A percentile compares a stretch with the other conserved stretches of the same genome.
These are phyloP conservation scores for Beauveria asiatica DNA, from an alignment of 2,329 filamentous ascomycete species.

Conservation along the genomic window DNA sequence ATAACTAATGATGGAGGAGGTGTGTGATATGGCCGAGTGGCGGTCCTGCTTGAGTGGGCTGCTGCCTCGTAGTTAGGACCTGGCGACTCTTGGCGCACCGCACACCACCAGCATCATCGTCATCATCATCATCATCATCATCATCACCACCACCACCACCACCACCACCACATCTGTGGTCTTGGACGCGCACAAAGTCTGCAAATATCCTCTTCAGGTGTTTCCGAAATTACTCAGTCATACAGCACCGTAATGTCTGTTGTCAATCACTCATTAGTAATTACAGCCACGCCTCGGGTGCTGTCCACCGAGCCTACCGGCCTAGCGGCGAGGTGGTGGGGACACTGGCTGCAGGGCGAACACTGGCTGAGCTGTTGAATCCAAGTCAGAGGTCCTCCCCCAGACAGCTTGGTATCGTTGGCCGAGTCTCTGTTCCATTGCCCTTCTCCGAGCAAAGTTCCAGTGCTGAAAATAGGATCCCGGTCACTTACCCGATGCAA, in stretches of 20 bases:
- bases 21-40: slow-evolving; percentile 1
- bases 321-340: slow-evolving; percentile 1
- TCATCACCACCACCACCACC: not conserved
- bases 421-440: not conserved
- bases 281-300: not conserved
- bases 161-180: not conserved
- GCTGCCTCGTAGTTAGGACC: not conserved
- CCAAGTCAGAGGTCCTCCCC: not conserved
- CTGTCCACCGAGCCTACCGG: not conserved
- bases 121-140: too few relatives aligned
- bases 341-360: slow-evolving; percentile 8
- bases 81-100: not conserved
- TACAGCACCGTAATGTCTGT: not conserved
- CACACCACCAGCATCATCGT: not conserved
- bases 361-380: slow-evolving; percentile 6
- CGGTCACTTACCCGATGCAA: not conserved
- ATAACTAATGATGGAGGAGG: not conserved
- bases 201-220: not conserved
- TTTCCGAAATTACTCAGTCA: not conserved
- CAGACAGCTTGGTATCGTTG: not conserved
- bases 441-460: not conserved
- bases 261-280: not conserved
- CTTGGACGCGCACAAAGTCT: not conserved
- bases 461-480: slow-evolving; percentile 4
- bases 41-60: not conserved